Evolutionary conservation across 2,329 filamentous ascomycete genomes (phyloP).

Genomic region (Lecanicillium sp.): DNA sequence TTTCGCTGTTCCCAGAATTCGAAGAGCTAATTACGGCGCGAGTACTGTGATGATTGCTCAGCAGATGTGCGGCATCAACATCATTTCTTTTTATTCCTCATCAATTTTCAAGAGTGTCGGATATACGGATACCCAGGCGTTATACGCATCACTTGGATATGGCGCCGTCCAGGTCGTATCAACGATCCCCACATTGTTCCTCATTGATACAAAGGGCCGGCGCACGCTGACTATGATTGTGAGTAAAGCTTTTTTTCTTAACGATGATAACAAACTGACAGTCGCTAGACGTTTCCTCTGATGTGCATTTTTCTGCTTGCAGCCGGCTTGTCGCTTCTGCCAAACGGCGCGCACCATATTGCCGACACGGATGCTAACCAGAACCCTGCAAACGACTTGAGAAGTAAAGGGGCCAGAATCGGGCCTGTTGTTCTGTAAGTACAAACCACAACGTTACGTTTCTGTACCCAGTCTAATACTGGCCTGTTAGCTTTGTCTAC

Average conservation of each 20-base stretch:
- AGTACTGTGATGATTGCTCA: conserved; percentile 73
- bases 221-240: conserved; percentile 20
- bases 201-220: conserved; percentile 26
- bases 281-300: conserved; percentile 21
- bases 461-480: not conserved
- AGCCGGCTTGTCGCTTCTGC: conserved; percentile 21
- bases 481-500: conserved; percentile 21
- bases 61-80: conserved; percentile 48
- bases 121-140: conserved; percentile 42
- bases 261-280: conserved; percentile 8
- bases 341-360: conserved; percentile 14
- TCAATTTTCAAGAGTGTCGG: conserved; percentile 52
- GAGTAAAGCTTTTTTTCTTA: not conserved
- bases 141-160: conserved; percentile 37
- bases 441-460: not conserved
- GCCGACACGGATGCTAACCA: conserved; percentile 15
- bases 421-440: conserved; percentile 18
- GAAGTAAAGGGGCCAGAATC: conserved; percentile 16
- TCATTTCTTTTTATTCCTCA: conserved; percentile 65
- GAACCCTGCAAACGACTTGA: conserved; percentile 13
- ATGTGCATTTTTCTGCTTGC: conserved; percentile 25
- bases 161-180: conserved; percentile 41
- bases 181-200: conserved; percentile 26
- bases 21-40: conserved; percentile 66
- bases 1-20: conserved; percentile 61